Base-by-base conservation (phyloP, 2,329 filamentous ascomycete species). In the Fusarium haematococcum region DNA sequence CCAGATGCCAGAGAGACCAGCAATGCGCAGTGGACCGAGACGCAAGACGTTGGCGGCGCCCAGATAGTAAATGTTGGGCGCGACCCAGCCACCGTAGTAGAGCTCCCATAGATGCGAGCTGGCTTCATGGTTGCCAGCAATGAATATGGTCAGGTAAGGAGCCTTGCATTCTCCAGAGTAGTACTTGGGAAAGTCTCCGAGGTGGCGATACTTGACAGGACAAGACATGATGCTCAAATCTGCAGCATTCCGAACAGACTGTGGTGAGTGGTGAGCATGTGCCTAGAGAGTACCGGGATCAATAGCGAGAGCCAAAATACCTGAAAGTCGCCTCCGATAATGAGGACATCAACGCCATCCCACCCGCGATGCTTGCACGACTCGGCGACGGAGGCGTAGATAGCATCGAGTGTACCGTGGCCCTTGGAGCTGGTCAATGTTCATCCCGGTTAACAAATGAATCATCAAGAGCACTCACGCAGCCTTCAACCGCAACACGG, bases 281-380 rank as follows among this genome's bases (percentile, higher is more conserved):
- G 10, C 18, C n/a, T 35, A 8, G 11, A 18, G n/a, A 32, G 30
- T 4, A 57, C 25, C 20, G 30, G n/a, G 20, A 8, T 8, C 11
- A 18, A 37, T 57, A 9, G 6, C 13, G 9, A 43, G n/a, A 10
- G 14, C 30, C 16, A 8, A 32, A 43, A 27, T 52, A 93, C 93
- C 86, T 98, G 95, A 75, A 99, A 99, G 81, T 99, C 97, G 32
- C 97, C 97, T 65, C 96, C 95, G 78, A 99, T 98, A 79, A 99
- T 97, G 75, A 99, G 85, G 13, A 98, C 84, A 81, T 99, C 97
- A 33, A 98, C 91, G 37, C 89, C 90, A 74, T 93, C 87, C 95
- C 96, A 98, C 27, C 89, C 89, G 77, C 93, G 93, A 54, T 88
- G 86, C 74, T 90, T 86, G 82, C 92, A 94, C 11, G 94, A 88